Conservation (phyloP, 2,329 filamentous ascomycete species). For the Pleomassaria siparia region DNA sequence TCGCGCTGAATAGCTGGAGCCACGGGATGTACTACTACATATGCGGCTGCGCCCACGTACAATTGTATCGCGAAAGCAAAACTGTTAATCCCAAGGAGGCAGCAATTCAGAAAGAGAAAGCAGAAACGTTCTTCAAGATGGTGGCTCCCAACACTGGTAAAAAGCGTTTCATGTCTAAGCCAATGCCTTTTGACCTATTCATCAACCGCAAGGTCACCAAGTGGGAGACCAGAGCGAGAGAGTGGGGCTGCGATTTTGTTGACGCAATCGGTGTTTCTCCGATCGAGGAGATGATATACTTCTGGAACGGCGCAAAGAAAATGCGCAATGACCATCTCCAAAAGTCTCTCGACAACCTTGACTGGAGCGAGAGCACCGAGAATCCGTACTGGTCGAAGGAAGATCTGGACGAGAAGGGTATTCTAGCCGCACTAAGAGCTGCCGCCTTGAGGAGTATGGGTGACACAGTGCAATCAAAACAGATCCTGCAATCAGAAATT, state of each 20-base stretch:
- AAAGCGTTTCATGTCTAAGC: conserved; percentile 86
- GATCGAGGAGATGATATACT: conserved; percentile 85
- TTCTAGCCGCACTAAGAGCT: conserved; percentile 67
- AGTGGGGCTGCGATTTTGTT: conserved; percentile 63
- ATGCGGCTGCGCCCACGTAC: conserved; percentile 74
- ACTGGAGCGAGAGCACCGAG: conserved; percentile 62
- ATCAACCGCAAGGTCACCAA: conserved; percentile 81
- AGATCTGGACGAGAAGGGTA: conserved; percentile 61
- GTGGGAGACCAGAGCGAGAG: conserved; percentile 77
- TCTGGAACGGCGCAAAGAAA: conserved; percentile 87
- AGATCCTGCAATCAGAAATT: conserved; percentile 63
- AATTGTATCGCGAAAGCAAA: conserved; percentile 71
- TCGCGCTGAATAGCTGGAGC: conserved; percentile 75
- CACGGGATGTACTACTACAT: conserved; percentile 89
- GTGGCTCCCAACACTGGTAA: conserved; percentile 75
- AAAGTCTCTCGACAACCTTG: conserved; percentile 62
- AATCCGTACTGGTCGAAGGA: conserved; percentile 56
- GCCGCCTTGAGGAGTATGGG: conserved; percentile 67
- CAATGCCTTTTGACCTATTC: conserved; percentile 88
- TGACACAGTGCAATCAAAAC: conserved; percentile 64
- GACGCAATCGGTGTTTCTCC: conserved; percentile 83
- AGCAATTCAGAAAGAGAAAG: conserved; percentile 46
- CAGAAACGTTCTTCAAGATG: conserved; percentile 70
- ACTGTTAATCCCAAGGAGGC: conserved; percentile 50
- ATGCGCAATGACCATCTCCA: conserved; percentile 70